Conservation (phyloP, 2,329 filamentous ascomycete genomes). For the Zopfia rhizophila region DNA sequence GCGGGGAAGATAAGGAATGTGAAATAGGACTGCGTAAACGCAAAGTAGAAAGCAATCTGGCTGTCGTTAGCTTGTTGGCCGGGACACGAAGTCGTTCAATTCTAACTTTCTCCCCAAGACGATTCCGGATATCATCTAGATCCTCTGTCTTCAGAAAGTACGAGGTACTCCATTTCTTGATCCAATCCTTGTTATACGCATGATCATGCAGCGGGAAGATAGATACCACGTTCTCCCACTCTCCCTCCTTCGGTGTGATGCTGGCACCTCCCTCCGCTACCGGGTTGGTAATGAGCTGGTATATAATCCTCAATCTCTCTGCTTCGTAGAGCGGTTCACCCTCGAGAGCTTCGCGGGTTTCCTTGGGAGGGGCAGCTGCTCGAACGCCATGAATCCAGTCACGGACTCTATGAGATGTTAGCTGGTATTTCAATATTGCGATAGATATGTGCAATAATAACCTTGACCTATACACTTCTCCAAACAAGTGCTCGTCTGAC, state of each 20-base stretch:
- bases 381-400: conserved; percentile 95
- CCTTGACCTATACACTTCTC: conserved; percentile 85
- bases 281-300: conserved; percentile 73
- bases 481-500: conserved; percentile 77
- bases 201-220: conserved; percentile 63
- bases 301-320: conserved; percentile 87
- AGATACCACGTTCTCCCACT: conserved; percentile 62
- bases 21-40: conserved; percentile 92
- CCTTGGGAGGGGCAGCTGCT: conserved; percentile 77
- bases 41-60: conserved; percentile 91
- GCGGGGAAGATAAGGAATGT: conserved; percentile 85
- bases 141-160: conserved; percentile 60
- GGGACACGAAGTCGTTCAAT: no score
- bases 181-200: conserved; percentile 63
- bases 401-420: conserved; percentile 70
- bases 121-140: conserved; percentile 61
- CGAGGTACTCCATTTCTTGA: conserved; percentile 62
- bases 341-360: conserved; percentile 74
- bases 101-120: conserved; percentile 60
- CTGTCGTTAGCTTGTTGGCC: conserved; percentile 24
- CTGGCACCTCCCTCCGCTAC: conserved; percentile 60
- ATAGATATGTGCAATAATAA: conserved; percentile 46
- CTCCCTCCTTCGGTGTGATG: conserved; percentile 61
- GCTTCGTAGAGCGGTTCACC: conserved; percentile 85
- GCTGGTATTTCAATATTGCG: not conserved